Conservation (phyloP, 2,329 filamentous ascomycete genomes). For the Lachnellula willkommii region DNA sequence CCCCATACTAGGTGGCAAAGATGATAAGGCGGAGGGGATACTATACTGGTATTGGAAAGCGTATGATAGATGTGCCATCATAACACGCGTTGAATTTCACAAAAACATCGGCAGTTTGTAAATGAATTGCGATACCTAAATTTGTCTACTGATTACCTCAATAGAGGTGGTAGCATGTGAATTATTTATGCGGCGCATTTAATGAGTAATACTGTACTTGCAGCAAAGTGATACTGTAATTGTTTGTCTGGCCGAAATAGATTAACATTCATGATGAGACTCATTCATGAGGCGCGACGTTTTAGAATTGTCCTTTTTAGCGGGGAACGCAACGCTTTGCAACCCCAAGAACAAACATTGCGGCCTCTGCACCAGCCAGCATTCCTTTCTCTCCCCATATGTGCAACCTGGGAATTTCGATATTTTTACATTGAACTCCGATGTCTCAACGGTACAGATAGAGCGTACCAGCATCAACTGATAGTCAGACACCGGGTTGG, state of each 20-base stretch:
- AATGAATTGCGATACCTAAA: neutral
- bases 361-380: too few species aligned
- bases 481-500: neutral
- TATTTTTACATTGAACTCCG: too few species aligned
- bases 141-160: neutral
- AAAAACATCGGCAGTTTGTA: constrained; percentile 2
- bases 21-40: neutral
- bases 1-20: constrained; percentile 51
- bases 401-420: too few species aligned
- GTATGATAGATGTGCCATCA: constrained; percentile 15
- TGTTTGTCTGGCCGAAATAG: too few species aligned
- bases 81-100: constrained; percentile 8
- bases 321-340: constrained; percentile 7
- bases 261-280: neutral
- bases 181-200: too few species aligned
- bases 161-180: too few species aligned
- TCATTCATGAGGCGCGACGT: constrained; percentile 1
- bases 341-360: neutral
- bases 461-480: too few species aligned
- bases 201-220: too few species aligned
- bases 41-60: constrained; percentile 13
- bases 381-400: too few species aligned
- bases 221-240: too few species aligned
- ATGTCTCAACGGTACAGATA: too few species aligned
- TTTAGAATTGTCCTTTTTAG: constrained; percentile 15